phyloP scores from a whole-genome alignment of 2,329 filamentous ascomycete species.

The Colletotrichum shisoi region DNA sequence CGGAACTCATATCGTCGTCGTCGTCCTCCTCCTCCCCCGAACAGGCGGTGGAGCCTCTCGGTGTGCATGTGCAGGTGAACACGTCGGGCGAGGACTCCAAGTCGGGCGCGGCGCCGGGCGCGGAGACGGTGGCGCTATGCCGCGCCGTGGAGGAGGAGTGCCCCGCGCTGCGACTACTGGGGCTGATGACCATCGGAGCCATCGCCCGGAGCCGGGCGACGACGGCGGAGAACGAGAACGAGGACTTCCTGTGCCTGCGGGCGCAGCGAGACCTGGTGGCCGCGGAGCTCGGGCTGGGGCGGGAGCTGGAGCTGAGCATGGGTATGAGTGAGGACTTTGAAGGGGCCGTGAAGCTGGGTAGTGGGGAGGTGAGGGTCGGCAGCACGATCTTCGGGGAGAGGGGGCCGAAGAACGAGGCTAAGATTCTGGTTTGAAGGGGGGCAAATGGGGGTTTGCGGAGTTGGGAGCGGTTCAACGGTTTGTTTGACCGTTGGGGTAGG shows the following conservation, averaged over 20 bases:
- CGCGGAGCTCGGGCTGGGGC: constrained; percentile 55
- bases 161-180: constrained; percentile 75
- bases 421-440: constrained; percentile 61
- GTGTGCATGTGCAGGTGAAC: constrained; percentile 92
- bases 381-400: constrained; percentile 92
- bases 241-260: constrained; percentile 79
- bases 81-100: constrained; percentile 89
- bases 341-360: constrained; percentile 82
- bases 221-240: constrained; percentile 81
- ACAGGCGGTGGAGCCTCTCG: constrained; percentile 59
- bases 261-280: constrained; percentile 76
- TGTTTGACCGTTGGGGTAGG: neutral
- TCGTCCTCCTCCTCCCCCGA: constrained; percentile 46
- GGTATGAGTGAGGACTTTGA: constrained; percentile 98
- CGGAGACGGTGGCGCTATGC: constrained; percentile 70
- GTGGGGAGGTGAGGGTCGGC: constrained; percentile 87
- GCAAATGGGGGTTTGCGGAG: neutral
- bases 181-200: constrained; percentile 96
- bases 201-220: constrained; percentile 83
- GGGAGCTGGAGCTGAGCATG: constrained; percentile 90
- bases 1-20: constrained; percentile 56
- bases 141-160: constrained; percentile 74
- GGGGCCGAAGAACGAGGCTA: constrained; percentile 80
- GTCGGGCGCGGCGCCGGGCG: constrained; percentile 76
- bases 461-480: neutral